Base-by-base conservation (phyloP, 2,329 filamentous ascomycete genomes). In the Tothia fuscella region DNA sequence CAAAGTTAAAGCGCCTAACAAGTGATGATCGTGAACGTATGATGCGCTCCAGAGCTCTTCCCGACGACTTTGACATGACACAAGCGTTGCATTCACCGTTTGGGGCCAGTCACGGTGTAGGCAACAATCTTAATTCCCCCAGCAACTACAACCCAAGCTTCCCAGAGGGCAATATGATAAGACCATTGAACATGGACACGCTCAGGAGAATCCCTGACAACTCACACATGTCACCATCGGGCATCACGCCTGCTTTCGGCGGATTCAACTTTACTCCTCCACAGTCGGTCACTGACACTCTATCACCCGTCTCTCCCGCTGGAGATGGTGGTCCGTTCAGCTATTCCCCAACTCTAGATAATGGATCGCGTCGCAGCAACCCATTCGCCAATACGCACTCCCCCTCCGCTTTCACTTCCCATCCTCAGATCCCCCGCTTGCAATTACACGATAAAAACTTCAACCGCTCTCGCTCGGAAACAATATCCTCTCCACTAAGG, bases 161-260 rank as follows among this genome's bases (percentile, higher is more conserved):
- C 47, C 50, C 60, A n/a, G 61, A 67, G 5, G 71, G 76, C 47
- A 75, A 75, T 44, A 75, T 79, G 61, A 74, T 79, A 62, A 70
- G 79, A 24, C 77, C 80, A 2, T 56, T 85, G 47, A 76, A 82
- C 61, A 69, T 84, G 19, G 80, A 85, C 51, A 72, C 71, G 0
- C 71, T 82, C 47, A 68, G 80, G 46, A 71, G 79, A 49, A 62
- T 69, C 21, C 74, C 79, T 6, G 69, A 71, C 9, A 73, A 78
- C 17, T 76, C 80, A 51, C 77, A 81, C 51, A 66, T 80, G 50
- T 82, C 80, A 9, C 72, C 79, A 1, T 75, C 76, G 0, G 76
- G 75, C 9, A 67, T 85, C 20, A 82, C 73, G 47, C 77, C 80
- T 20, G 74, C 74, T 0, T 81, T 83, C 58, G 75, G 77, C 7